A percentile compares a stretch with the other conserved stretches of the same genome.
Evolutionary conservation across 495 filamentous ascomycete species (phyloP).

Genomic region (Choiromyces venosus): DNA sequence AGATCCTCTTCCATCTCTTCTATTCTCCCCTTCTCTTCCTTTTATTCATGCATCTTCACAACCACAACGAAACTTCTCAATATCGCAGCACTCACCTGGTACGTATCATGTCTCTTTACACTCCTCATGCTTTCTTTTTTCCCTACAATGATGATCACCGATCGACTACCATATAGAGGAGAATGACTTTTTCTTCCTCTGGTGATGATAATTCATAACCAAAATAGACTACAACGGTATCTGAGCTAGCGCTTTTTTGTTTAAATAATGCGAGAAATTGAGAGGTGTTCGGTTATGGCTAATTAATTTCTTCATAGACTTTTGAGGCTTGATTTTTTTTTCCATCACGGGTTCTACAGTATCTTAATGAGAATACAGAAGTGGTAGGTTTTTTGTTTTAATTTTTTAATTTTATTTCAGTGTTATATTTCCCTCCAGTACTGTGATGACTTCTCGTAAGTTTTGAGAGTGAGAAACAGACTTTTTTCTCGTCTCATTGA

Average conservation of each 20-base stretch:
- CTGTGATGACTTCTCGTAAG: conserved; percentile 50
- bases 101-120: background rate
- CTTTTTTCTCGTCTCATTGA: conserved; percentile 73
- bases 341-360: background rate
- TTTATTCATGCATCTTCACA: background rate
- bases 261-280: background rate
- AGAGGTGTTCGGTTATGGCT: background rate
- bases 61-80: background rate
- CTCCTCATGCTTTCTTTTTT: background rate
- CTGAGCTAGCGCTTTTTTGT: background rate
- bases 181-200: conserved; percentile 3
- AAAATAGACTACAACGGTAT: conserved; percentile 5
- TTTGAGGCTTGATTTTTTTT: background rate
- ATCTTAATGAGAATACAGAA: background rate
- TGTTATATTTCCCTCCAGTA: conserved; percentile 18
- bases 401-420: background rate
- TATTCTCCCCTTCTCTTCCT: background rate
- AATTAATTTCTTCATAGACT: background rate
- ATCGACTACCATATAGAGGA: background rate
- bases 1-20: background rate
- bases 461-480: conserved; percentile 59
- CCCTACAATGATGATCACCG: background rate
- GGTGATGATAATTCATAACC: conserved; percentile 1
- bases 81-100: background rate
- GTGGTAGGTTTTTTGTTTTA: background rate